These are phyloP conservation scores for Aspergillus alliaceus DNA, from an alignment of 2,329 filamentous ascomycete genomes.

Conservation along the genomic window DNA sequence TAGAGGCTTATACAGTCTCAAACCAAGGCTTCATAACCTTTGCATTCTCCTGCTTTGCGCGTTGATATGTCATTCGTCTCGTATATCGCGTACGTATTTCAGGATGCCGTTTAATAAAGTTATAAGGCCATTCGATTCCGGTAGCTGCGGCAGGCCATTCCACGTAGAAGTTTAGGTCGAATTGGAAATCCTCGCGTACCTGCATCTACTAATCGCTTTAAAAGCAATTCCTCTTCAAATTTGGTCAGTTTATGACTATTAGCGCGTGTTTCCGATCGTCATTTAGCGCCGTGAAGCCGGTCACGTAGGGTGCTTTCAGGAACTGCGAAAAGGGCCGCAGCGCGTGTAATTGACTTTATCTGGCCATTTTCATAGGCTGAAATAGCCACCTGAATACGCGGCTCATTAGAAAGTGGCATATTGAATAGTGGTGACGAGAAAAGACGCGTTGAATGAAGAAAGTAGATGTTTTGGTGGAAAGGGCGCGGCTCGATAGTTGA, in stretches of 20 bases:
- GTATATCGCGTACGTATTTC: conserved; percentile 6
- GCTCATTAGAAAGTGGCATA: background rate
- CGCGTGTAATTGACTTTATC: background rate
- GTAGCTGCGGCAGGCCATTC: too few relatives aligned
- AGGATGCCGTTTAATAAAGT: conserved; percentile 7
- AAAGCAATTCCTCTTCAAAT: background rate
- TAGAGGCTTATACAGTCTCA: background rate
- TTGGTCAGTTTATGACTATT: background rate
- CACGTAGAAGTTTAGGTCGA: background rate
- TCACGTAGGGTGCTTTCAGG: background rate
- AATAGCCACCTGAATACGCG: background rate
- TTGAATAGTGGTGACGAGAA: background rate
- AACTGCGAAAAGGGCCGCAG: background rate
- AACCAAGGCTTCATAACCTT: too few relatives aligned
- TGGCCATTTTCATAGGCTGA: background rate
- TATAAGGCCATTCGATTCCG: too few relatives aligned
- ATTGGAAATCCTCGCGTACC: background rate
- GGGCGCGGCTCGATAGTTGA: too few relatives aligned
- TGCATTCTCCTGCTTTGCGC: background rate
- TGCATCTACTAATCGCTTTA: background rate
- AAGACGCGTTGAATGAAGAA: background rate
- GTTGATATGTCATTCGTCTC: background rate
- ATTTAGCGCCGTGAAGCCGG: background rate
- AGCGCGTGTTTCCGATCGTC: too few relatives aligned
- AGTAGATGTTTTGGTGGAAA: too few relatives aligned